Base-by-base conservation (phyloP, 2,329 filamentous ascomycete species). In the Pochonia chlamydosporia region DNA sequence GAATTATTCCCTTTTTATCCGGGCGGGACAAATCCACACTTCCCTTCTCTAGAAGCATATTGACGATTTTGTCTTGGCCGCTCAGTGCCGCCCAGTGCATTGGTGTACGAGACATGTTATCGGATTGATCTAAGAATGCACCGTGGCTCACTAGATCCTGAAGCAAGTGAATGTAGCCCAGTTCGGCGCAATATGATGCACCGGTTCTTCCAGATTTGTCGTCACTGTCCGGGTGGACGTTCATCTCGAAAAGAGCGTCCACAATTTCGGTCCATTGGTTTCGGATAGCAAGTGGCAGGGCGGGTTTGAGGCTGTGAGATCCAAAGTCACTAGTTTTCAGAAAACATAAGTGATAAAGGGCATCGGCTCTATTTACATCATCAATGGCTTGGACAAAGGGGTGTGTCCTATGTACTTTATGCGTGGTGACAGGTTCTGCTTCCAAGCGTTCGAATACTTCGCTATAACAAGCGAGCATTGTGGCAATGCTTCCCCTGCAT, bases 191-290 rank as follows among this genome's bases (percentile, higher is more conserved):
- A 25, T 52, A 31, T 1, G 52, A 54, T 24, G 48, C 33, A 36
- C 49, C 51, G 2, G 49, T 51, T 36, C 51, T 51, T 5, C 51
- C 49, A 4, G 43, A 37, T 28, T 53, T 25, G n/a, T 53, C 51
- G 39, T 47, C 39, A 24, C 46, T 49, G 24, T 48, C 35, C 2
- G 33, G 20, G 13, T 50, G 43, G 33, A 47, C 51, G 9, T 36
- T 40, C 40, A 56, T 26, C 36, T 55, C 43, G 13, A 55, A 30
- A n/a, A 53, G 40, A 0, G 30, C 44, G 10, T 40, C 39, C 7
- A 49, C 25, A 2, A 54, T 39, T 42, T 54, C 49, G 1, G 10
- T 26, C 54, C 51, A 55, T 14, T 40, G 37, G 42, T 54, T 51
- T 9, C 51, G 44, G 3, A 50, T 44, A 8, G 49, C 49, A n/a